Base-by-base conservation (phyloP, 768 basidiomycete species). In the Strobilomyces echinocephalus region DNA sequence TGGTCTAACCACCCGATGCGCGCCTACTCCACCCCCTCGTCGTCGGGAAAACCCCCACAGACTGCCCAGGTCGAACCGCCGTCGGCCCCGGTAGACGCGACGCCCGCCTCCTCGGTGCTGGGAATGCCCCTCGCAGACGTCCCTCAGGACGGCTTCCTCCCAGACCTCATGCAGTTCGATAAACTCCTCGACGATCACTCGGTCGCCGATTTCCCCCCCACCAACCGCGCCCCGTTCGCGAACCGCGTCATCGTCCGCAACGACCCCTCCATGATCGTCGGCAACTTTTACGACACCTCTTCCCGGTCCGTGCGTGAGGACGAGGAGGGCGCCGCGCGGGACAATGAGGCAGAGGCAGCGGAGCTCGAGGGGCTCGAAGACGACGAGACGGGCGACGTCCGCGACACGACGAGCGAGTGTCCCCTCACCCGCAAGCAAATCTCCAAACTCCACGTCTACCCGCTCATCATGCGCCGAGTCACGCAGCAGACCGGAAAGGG, bases 401-500 rank as follows among this genome's bases (percentile, higher is more conserved):
- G 48, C 45, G 59, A 61, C 18, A 61, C 61, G 46, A 28, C 60
- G 14, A 55, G 58, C 55, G 49, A 53, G 35, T 52, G 53, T 18
- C 57, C 64, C 11, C 62, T 60, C 50, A 49, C 54, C 3, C 55
- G 57, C 8, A 14, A 36, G 14, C 64, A 74, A 24, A 55, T 70
- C 47, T 52, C 60, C n/a, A 62, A 64, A 28, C 63, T 79, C 30
- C 72, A 77, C 58, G 57, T 68, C 20, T 77, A 75, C 56, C 58
- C 74, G 0, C 69, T 80, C 53, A 55, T 81, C 56, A 59, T 55
- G 57, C 79, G 84, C 7, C 73, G 83, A 39, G 86, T 95, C 60
- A 83, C 82, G 5, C 87, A 91, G 56, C 95, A 97, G 78, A 97
- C 94, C 0, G 86, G 88, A 52, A 98, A 97, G 72, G 97, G 97